Evolutionary conservation across 148 eudicot genomes (phyloP).

Genomic region (Chenopodium album): DNA sequence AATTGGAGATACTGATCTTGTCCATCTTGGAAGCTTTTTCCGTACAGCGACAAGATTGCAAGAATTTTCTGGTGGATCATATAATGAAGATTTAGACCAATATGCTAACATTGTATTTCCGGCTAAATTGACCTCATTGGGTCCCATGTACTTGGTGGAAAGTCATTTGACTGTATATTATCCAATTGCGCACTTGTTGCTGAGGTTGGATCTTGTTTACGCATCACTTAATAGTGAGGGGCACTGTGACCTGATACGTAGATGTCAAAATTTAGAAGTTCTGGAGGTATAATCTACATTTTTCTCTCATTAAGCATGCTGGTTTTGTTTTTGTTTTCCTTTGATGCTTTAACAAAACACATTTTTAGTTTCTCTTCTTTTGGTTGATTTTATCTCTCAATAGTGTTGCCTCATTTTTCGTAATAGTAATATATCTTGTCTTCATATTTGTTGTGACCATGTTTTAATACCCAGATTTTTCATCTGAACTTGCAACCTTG

Average conservation of each 20-base stretch:
- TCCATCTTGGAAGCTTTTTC: conserved; percentile 58
- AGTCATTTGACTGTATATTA: conserved; percentile 62
- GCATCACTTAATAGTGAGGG: conserved; percentile 72
- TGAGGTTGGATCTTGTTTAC: conserved; percentile 77
- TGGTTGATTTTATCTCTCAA: neutral
- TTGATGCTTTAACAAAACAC: neutral
- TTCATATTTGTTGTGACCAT: neutral
- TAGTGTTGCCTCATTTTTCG: neutral
- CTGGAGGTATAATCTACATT: conserved; percentile 62
- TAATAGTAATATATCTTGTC: neutral
- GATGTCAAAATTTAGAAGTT: conserved; percentile 86
- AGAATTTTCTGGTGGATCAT: conserved; percentile 88
- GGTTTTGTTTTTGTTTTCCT: neutral
- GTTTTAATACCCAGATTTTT: neutral
- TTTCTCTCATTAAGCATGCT: neutral
- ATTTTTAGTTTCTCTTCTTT: neutral
- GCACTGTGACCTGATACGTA: conserved; percentile 62
- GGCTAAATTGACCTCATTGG: conserved; percentile 51
- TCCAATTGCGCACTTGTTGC: conserved; percentile 58
- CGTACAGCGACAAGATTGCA: conserved; percentile 53
- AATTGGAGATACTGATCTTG: conserved; percentile 65
- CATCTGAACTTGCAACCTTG: neutral
- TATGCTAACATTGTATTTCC: conserved; percentile 60
- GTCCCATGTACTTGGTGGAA: conserved; percentile 61
- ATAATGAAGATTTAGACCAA: conserved; percentile 41